Conservation (phyloP, 139 green algal species). For the Coelastrella sp. region DNA sequence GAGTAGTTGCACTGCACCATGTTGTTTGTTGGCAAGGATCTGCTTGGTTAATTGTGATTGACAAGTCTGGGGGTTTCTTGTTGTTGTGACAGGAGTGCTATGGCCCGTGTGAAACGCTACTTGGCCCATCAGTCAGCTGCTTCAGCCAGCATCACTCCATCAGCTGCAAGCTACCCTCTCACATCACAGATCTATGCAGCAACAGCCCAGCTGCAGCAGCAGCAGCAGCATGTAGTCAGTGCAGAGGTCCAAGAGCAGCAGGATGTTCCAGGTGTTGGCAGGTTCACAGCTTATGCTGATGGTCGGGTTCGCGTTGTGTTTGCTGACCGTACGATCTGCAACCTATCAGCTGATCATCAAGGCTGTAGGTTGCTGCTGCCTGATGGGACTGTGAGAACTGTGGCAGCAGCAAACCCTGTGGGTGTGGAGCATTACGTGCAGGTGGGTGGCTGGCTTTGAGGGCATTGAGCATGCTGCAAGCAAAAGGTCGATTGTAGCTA, state of each 20-base stretch:
- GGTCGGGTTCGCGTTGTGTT: constrained; percentile 71
- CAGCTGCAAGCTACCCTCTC: not conserved
- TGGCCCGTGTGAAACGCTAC: not conserved
- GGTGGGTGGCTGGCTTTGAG: no score
- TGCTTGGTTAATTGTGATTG: not conserved
- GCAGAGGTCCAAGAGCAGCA: constrained; percentile 64
- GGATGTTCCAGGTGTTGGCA: constrained; percentile 55
- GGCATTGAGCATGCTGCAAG: no score
- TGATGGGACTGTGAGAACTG: constrained; percentile 51
- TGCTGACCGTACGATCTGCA: constrained; percentile 70
- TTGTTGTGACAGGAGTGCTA: not conserved
- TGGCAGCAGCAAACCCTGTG: constrained; percentile 55
- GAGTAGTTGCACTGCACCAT: no score
- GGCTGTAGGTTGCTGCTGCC: constrained; percentile 51
- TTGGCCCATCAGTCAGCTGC: not conserved
- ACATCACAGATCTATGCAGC: no score
- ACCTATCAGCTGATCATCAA: constrained; percentile 50
- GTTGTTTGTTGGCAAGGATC: not conserved
- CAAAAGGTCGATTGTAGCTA: no score
- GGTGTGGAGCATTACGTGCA: constrained; percentile 65
- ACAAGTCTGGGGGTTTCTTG: not conserved
- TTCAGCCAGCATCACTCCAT: constrained; percentile 25
- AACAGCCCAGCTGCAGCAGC: not conserved
- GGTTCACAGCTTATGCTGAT: constrained; percentile 69
- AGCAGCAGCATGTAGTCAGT: constrained; percentile 16